Percentiles rank a stretch among this genome's conserved stretches.
phyloP scores from a whole-genome alignment of 1,284 basidiomycete genomes.

The Sanghuangporus baumii region DNA sequence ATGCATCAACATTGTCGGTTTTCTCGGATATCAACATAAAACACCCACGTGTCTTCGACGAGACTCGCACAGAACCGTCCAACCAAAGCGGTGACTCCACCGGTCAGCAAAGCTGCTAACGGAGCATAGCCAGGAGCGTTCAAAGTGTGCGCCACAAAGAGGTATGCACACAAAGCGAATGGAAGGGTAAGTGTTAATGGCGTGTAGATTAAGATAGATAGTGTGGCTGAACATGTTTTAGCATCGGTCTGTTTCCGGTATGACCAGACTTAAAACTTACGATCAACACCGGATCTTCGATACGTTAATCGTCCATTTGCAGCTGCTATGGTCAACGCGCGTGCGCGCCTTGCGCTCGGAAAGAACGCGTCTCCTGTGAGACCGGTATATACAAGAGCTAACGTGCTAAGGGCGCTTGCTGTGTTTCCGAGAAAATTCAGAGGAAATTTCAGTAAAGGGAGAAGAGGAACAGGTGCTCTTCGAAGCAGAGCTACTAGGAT shows the following conservation, averaged over 20 bases:
- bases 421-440: conserved; percentile 48
- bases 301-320: conserved; percentile 37
- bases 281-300: conserved; percentile 49
- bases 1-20: not conserved
- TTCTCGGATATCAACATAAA: not conserved
- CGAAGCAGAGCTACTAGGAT: conserved; percentile 46
- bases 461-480: conserved; percentile 31
- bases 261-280: conserved; percentile 34
- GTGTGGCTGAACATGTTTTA: conserved; percentile 41
- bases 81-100: conserved; percentile 75
- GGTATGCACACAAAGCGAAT: conserved; percentile 76
- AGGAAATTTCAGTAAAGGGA: conserved; percentile 45
- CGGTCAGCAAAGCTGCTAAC: conserved; percentile 72
- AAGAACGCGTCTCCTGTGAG: conserved; percentile 84
- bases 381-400: conserved; percentile 81
- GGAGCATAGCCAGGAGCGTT: conserved; percentile 74
- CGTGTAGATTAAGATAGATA: conserved; percentile 73
- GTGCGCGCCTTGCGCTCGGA: conserved; percentile 64
- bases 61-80: conserved; percentile 80
- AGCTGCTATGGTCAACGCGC: conserved; percentile 48
- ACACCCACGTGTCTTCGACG: conserved; percentile 67
- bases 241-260: not conserved
- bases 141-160: conserved; percentile 84
- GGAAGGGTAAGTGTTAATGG: conserved; percentile 77
- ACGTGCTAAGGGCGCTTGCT: conserved; percentile 73